Conservation (phyloP, 2,329 filamentous ascomycete species). For the Cercospora sojina region DNA sequence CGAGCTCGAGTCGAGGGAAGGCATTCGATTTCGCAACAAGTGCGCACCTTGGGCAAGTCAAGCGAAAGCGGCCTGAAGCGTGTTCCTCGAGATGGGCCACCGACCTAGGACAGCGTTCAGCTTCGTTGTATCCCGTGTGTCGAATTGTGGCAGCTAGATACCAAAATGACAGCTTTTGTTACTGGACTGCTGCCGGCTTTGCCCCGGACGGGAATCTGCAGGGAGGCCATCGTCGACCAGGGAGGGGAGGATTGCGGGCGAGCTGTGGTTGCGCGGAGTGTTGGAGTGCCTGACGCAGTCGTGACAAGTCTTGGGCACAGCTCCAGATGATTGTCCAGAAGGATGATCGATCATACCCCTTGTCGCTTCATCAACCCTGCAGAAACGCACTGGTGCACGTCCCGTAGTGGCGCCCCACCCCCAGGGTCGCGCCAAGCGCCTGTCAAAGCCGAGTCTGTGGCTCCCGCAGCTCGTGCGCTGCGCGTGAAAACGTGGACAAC, state of each 20-base stretch:
- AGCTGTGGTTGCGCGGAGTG: background rate
- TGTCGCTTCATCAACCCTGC: background rate
- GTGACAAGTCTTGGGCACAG: background rate
- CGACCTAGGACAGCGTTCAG: constrained; percentile 61
- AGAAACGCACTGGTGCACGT: background rate
- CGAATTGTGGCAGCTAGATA: constrained; percentile 46
- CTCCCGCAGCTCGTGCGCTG: background rate
- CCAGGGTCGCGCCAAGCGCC: background rate
- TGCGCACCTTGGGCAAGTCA: constrained; percentile 83
- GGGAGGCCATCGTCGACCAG: constrained; percentile 27
- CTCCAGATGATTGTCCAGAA: constrained; percentile 1
- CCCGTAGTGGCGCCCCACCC: background rate
- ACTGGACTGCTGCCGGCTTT: constrained; percentile 51
- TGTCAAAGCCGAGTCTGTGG: background rate
- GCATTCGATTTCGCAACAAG: background rate
- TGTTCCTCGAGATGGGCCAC: constrained; percentile 91
- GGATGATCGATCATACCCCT: constrained; percentile 1
- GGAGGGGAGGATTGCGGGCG: background rate
- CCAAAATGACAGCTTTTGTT: constrained; percentile 94
- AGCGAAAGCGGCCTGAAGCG: constrained; percentile 92
- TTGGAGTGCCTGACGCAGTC: background rate
- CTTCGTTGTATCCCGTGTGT: background rate
- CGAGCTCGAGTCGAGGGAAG: background rate
- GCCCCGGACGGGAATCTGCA: constrained; percentile 36
- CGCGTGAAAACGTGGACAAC: background rate